These are phyloP conservation scores for Globisporangium recalcitrans DNA, from an alignment of 352 stramenopile species.

Conservation along the genomic window DNA sequence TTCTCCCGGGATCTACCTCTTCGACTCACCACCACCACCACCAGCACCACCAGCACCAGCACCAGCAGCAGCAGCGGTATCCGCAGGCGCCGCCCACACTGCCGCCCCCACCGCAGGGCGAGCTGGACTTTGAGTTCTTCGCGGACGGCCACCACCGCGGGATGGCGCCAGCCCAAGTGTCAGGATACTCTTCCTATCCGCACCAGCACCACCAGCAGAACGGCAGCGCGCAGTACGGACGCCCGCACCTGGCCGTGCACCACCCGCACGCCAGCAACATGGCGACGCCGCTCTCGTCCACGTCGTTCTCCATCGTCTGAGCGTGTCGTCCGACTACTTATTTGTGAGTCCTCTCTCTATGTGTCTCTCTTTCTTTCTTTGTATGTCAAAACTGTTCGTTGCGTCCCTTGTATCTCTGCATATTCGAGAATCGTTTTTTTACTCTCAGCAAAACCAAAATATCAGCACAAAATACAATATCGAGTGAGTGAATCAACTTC, in stretches of 20 bases:
- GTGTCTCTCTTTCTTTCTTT: constrained; percentile 1
- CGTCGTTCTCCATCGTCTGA: constrained; percentile 15
- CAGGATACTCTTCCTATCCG: not conserved
- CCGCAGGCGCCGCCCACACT: constrained; percentile 17
- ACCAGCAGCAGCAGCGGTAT: constrained; percentile 21
- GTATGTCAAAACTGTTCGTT: not conserved
- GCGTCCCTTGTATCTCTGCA: not conserved
- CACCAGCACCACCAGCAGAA: constrained; percentile 5
- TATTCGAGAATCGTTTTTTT: not conserved
- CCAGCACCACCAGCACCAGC: constrained; percentile 17
- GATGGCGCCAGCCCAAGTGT: not conserved
- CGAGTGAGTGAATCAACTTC: constrained; percentile 1
- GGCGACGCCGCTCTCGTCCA: constrained; percentile 4
- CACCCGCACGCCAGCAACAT: constrained; percentile 11
- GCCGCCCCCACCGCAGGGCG: constrained; percentile 13
- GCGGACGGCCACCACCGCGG: constrained; percentile 9
- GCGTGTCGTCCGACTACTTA: too few relatives aligned
- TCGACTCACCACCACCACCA: too few relatives aligned
- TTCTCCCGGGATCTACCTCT: not conserved
- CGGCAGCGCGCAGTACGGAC: constrained; percentile 7
- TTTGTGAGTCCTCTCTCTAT: constrained; percentile 8
- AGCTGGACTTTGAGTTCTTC: constrained; percentile 30
- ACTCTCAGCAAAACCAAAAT: not conserved
- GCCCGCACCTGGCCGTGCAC: constrained; percentile 16
- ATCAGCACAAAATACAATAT: not conserved